Evolutionary conservation across 2,329 filamentous ascomycete species (phyloP).

Genomic region (Kalmusia sp.): DNA sequence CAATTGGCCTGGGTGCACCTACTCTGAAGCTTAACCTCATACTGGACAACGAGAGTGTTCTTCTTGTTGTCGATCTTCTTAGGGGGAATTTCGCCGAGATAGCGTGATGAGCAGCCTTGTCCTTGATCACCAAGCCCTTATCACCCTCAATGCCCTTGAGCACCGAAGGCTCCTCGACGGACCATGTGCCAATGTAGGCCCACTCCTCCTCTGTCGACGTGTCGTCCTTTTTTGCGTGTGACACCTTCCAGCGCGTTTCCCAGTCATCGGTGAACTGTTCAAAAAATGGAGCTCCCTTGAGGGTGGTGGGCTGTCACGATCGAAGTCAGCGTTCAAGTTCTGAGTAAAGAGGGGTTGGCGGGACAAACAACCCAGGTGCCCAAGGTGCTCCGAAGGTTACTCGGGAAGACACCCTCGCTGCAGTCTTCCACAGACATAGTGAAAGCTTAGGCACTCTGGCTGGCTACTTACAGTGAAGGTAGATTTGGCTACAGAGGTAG

Average conservation of each 20-base stretch:
- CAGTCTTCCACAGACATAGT: neutral
- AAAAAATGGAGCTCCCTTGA: slow-evolving; percentile 88
- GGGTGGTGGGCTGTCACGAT: slow-evolving; percentile 73
- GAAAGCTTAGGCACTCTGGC: neutral
- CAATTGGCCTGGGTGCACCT: slow-evolving; percentile 50
- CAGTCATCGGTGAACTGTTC: slow-evolving; percentile 99
- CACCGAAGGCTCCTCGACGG: slow-evolving; percentile 90
- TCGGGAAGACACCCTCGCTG: neutral
- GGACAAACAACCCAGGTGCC: neutral
- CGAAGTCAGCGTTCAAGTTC: slow-evolving; percentile 22
- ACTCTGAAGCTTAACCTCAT: slow-evolving; percentile 99
- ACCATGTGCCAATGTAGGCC: slow-evolving; percentile 97
- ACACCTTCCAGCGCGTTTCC: slow-evolving; percentile 92
- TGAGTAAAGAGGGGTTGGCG: neutral
- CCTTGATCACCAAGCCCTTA: slow-evolving; percentile 98
- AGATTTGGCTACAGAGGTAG: slow-evolving; percentile 71
- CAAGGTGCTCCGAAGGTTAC: neutral
- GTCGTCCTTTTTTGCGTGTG: slow-evolving; percentile 94
- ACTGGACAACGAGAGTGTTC: slow-evolving; percentile 96
- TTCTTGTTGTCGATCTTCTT: slow-evolving; percentile 97
- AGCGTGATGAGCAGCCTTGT: slow-evolving; percentile 96
- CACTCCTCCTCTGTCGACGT: slow-evolving; percentile 82
- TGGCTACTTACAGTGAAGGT: slow-evolving; percentile 80
- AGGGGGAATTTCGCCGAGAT: slow-evolving; percentile 98
- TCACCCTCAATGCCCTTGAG: slow-evolving; percentile 94